These are phyloP conservation scores for Neurospora sp. DNA, from an alignment of 495 filamentous ascomycete species.

Conservation along the genomic window DNA sequence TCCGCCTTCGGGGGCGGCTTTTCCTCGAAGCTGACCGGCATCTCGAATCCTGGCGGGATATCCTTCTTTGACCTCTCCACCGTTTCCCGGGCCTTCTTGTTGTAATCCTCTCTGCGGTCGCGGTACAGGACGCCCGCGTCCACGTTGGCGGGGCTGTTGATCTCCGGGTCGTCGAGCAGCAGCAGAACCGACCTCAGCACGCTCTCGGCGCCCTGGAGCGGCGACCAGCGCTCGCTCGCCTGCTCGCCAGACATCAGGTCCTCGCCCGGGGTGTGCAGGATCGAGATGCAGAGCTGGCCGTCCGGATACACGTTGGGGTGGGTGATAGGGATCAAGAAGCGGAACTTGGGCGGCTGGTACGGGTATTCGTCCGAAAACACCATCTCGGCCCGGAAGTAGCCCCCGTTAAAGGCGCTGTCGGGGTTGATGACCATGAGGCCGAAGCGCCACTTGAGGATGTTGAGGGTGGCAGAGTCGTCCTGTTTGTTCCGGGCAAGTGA, in stretches of 20 bases:
- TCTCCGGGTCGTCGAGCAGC: slow-evolving; percentile 90
- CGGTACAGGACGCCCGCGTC: slow-evolving; percentile 83
- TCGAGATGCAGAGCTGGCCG: slow-evolving; percentile 91
- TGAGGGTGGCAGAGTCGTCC: slow-evolving; percentile 50
- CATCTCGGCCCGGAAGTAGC: slow-evolving; percentile 86
- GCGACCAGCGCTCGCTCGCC: slow-evolving; percentile 84
- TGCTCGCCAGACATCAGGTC: slow-evolving; percentile 85
- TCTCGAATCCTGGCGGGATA: slow-evolving; percentile 70
- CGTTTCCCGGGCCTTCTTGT: slow-evolving; percentile 53
- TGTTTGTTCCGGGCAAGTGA: slow-evolving; percentile 14
- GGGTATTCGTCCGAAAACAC: slow-evolving; percentile 85
- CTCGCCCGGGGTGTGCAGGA: slow-evolving; percentile 84
- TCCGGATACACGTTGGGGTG: slow-evolving; percentile 93
- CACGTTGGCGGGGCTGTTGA: slow-evolving; percentile 88
- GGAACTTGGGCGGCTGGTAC: slow-evolving; percentile 84
- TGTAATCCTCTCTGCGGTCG: slow-evolving; percentile 57
- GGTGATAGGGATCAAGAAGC: slow-evolving; percentile 66
- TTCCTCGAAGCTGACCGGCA: slow-evolving; percentile 62
- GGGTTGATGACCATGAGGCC: slow-evolving; percentile 87
- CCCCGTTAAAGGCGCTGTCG: slow-evolving; percentile 83
- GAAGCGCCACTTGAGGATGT: slow-evolving; percentile 78
- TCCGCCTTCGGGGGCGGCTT: slow-evolving; percentile 54
- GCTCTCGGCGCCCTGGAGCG: slow-evolving; percentile 85
- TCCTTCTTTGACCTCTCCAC: slow-evolving; percentile 66
- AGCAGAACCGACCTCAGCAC: slow-evolving; percentile 87